Evolutionary conservation across 257 asterid species (phyloP).

Genomic region (Nicotiana noctiflora): DNA sequence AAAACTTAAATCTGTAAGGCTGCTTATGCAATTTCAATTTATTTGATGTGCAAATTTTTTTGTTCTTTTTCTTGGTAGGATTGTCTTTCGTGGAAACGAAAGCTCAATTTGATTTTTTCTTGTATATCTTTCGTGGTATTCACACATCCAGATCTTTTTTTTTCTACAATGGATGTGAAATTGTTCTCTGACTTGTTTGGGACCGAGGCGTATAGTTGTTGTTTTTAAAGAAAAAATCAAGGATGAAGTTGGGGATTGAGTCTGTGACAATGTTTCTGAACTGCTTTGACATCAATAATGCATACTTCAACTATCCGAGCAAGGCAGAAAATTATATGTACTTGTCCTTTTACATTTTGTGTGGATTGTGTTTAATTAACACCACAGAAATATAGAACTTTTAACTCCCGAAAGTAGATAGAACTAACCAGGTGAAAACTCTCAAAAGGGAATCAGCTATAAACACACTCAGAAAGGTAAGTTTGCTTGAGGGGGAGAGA

Average conservation of each 20-base stretch:
- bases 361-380: neutral
- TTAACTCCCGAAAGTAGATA: neutral
- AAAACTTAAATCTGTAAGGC: conserved; percentile 72
- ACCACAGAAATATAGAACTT: neutral
- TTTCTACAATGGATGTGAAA: neutral
- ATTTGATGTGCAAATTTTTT: conserved; percentile 22
- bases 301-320: too few relatives aligned
- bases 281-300: neutral
- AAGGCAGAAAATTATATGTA: neutral
- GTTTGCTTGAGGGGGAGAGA: neutral
- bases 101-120: neutral
- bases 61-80: neutral
- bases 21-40: conserved; percentile 78
- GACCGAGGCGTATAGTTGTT: too few relatives aligned
- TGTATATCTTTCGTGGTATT: neutral
- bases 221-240: neutral
- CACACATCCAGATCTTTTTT: neutral
- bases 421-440: neutral
- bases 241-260: neutral
- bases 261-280: neutral
- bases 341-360: neutral
- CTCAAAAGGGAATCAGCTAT: too few relatives aligned
- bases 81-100: neutral
- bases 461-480: neutral
- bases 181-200: too few relatives aligned